Percentiles rank a stretch among this genome's conserved stretches.
These are phyloP conservation scores for Pyronema omphalodes DNA, from an alignment of 495 filamentous ascomycete species.

Conservation along the genomic window DNA sequence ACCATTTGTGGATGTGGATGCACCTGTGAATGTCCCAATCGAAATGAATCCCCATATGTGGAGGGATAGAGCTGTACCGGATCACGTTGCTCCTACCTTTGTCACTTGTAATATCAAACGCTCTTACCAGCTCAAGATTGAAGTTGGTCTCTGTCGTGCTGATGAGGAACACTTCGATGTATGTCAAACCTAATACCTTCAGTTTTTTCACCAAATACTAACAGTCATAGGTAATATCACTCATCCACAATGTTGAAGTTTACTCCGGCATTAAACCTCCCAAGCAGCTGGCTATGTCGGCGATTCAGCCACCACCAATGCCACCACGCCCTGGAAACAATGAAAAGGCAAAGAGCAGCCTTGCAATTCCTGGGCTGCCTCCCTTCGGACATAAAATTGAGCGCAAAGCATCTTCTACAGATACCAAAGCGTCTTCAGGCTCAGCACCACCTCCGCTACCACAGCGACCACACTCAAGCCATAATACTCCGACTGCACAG, in stretches of 20 bases:
- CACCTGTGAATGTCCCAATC: slow-evolving; percentile 45
- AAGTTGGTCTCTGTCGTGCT: slow-evolving; percentile 40
- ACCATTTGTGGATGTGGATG: slow-evolving; percentile 20
- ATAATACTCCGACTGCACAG: slow-evolving; percentile 30
- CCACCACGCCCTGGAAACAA: slow-evolving; percentile 1
- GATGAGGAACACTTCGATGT: slow-evolving; percentile 34
- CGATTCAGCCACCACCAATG: slow-evolving; percentile 1
- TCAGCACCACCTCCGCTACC: slow-evolving; percentile 12
- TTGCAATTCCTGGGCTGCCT: neutral
- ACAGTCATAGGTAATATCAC: slow-evolving; percentile 45
- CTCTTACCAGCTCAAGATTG: slow-evolving; percentile 64
- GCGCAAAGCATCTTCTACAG: slow-evolving; percentile 5
- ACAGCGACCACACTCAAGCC: slow-evolving; percentile 11
- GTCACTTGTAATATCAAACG: slow-evolving; percentile 73
- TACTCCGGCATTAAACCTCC: slow-evolving; percentile 87
- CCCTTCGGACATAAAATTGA: neutral
- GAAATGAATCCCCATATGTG: slow-evolving; percentile 49
- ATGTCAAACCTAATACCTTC: slow-evolving; percentile 10
- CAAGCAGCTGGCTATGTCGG: slow-evolving; percentile 32
- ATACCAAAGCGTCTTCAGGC: slow-evolving; percentile 5
- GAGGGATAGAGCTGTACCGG: slow-evolving; percentile 51
- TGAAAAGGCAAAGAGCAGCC: neutral
- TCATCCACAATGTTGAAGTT: slow-evolving; percentile 60
- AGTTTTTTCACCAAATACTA: slow-evolving; percentile 47
- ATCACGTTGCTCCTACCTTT: slow-evolving; percentile 70